Base-by-base conservation (phyloP, 805 yeast species). In the Wickerhamomyces bisporus region DNA sequence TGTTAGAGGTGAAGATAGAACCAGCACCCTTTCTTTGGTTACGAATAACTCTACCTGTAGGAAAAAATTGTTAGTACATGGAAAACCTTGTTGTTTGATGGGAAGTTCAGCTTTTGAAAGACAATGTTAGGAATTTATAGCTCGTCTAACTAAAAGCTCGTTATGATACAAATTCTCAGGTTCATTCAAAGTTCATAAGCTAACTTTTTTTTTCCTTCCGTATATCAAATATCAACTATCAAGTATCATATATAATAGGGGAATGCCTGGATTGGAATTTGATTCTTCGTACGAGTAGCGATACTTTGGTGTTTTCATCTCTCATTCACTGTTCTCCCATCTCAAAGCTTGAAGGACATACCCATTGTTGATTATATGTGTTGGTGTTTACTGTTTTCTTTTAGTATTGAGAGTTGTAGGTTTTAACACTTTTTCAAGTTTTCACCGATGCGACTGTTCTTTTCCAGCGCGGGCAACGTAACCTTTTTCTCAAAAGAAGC, bases 11-110 rank as follows among this genome's bases (percentile, higher is more conserved):
- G 88, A 93, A 93, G 82, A 93, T 88, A 66, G 98, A 91, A 71
- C 98, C 98, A 75, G 96, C 96, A 85, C 98, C 98, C 81, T 93
- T 93, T 88, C 99, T 89, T 84, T 93, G 99, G 84, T 93, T 93
- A 80, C 98, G 95, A 81, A 93, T 93, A 77, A 93, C 99, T 84
- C 98, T 87, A 86, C 96, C 96, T 80, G 62, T 62, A 39, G 20
- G 28, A 30, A 18, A 39, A 49, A 42, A 16, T 26, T 21, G 46
- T 45, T 44, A 42, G 48, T 45, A 43, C 24, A 7, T 21, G 24
- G 12, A 27, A 20, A 18, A 9, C 10, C 12, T 23, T 7, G 24
- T 21, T 21, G 24, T 7, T 21, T 7, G 24, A 21, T 21, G 24
- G 7, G 10, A 21, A 7, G 24, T 21, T 21, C 24, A 21, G 24